phyloP scores from a whole-genome alignment of 2,329 filamentous ascomycete species.

The Calonectria pseudoreteaudii region DNA sequence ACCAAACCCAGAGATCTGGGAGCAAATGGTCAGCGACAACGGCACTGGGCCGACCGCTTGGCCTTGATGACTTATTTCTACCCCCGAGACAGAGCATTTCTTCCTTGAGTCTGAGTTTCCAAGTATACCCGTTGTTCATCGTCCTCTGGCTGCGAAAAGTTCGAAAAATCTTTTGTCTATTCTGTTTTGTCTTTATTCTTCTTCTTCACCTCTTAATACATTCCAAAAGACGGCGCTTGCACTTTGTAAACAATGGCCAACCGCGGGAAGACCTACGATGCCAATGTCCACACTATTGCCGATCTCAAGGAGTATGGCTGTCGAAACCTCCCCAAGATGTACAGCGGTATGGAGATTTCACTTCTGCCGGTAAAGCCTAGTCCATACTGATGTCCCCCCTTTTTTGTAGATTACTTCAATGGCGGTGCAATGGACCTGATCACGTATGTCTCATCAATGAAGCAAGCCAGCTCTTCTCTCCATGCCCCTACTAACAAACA shows the following conservation, averaged over 20 bases:
- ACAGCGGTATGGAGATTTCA: slow-evolving; percentile 21
- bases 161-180: neutral
- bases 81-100: neutral
- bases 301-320: slow-evolving; percentile 34
- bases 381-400: slow-evolving; percentile 14
- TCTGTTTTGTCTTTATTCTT: neutral
- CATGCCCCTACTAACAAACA: neutral
- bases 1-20: slow-evolving; percentile 3
- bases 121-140: neutral
- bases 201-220: neutral
- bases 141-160: neutral
- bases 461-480: neutral
- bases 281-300: slow-evolving; percentile 32
- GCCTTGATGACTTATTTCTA: neutral
- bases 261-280: slow-evolving; percentile 32
- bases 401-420: slow-evolving; percentile 64
- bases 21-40: neutral
- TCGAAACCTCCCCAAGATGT: slow-evolving; percentile 34
- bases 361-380: neutral
- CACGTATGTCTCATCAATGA: slow-evolving; percentile 27
- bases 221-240: neutral
- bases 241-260: slow-evolving; percentile 29
- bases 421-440: slow-evolving; percentile 64
- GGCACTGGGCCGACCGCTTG: neutral
- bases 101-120: neutral